Conservation (phyloP, 148 eudicot genomes). For the Nyssa sinensis region DNA sequence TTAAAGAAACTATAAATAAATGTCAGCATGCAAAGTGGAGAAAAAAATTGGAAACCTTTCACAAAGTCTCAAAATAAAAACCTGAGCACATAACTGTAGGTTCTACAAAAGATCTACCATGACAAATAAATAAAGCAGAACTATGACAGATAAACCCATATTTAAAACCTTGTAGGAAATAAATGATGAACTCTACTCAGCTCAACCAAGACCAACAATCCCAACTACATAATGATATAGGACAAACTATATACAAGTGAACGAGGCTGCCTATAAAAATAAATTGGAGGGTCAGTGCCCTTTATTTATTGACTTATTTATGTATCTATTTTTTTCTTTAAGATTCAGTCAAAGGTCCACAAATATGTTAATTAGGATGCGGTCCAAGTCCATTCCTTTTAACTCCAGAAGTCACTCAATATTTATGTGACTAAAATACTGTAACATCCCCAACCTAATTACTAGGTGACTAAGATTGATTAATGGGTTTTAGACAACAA, state of each 20-base stretch:
- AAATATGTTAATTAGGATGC: too few relatives aligned
- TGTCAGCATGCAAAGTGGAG: neutral
- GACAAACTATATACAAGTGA: neutral
- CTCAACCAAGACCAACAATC: neutral
- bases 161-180: neutral
- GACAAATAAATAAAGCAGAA: neutral
- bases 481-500: too few relatives aligned
- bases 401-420: too few relatives aligned
- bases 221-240: neutral
- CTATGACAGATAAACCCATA: neutral
- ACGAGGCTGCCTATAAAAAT: neutral
- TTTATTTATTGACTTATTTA: too few relatives aligned
- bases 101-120: neutral
- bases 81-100: neutral
- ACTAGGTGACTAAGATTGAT: too few relatives aligned
- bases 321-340: too few relatives aligned
- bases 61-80: slow-evolving; percentile 7
- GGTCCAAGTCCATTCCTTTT: too few relatives aligned
- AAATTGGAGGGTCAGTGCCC: too few relatives aligned
- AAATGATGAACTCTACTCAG: neutral
- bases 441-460: too few relatives aligned
- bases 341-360: too few relatives aligned
- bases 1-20: neutral
- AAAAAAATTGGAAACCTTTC: neutral
- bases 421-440: too few relatives aligned